Evolutionary conservation across 441 rosid species (phyloP), one percentile per base, ranked within the genome.

Genomic region (Dalechampia spathulata): DNA sequence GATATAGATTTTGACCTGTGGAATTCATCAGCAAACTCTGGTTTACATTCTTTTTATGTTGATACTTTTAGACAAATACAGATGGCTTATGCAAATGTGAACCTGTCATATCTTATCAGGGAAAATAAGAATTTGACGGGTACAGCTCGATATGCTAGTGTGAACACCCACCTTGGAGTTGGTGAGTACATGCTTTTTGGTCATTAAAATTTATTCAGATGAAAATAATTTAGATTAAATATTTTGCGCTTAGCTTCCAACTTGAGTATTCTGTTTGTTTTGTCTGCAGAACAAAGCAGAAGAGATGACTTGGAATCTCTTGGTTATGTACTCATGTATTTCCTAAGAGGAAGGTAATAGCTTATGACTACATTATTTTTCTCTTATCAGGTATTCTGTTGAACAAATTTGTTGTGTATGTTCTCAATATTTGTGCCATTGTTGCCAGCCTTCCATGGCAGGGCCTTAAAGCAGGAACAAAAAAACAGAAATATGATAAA

Each of bases 61-160:
- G 12, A 37, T 20, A 38, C 22, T 23, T 20, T 6, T 17, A 45
- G 47, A 46, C 22, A 10, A 19, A 40, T 28, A 25, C 4, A 6
- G 10, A 15, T 9, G n/a, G 23, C 51, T 52, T 13, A 58, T 28
- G 11, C 5, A 41, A 4, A 17, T 28, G 40, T 37, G 51, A 37
- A 57, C 36, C 13, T 57, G 46, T 36, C 51, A 27, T 23, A 37
- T 47, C 48, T 38, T 52, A 44, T 47, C 71, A 86, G 94, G 78
- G 94, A 83, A 72, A 86, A 86, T 74, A 86, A 83, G 69, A 86
- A 86, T 64, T 81, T 86, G 37, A 86, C 95, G 2, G 95, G 90
- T 69, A 86, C 95, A 55, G 90, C 95, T 68, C 84, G 95, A 37
- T 86, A 86, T 79, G 95, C 95, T 47, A 86, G 90, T 78, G 80